Conservation (phyloP, 1,139 yeast species). For the Debaryomyces robertsiae region DNA sequence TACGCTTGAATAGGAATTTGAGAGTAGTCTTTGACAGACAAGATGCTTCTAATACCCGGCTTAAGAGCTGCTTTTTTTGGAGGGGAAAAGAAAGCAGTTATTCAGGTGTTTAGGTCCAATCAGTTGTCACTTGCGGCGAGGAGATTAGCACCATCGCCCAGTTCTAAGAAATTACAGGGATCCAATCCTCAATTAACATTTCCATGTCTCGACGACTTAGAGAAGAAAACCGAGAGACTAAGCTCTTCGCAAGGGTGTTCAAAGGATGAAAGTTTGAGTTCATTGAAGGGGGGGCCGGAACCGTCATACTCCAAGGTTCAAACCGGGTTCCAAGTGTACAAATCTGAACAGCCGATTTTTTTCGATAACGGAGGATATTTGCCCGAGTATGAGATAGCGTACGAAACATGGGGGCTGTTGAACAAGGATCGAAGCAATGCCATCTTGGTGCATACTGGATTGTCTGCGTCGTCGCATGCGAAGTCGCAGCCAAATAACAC, state of each 20-base stretch:
- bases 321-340: constrained; percentile 65
- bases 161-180: constrained; percentile 16
- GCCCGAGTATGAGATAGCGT: constrained; percentile 78
- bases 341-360: constrained; percentile 58
- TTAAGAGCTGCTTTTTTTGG: too few relatives aligned
- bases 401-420: constrained; percentile 87
- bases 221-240: constrained; percentile 55
- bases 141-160: constrained; percentile 4
- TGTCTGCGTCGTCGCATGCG: constrained; percentile 95
- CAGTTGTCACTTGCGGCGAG: constrained; percentile 7
- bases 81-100: neutral
- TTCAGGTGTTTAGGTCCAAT: neutral
- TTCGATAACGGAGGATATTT: constrained; percentile 82
- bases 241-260: constrained; percentile 18
- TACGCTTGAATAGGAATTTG: too few relatives aligned
- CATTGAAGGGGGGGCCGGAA: constrained; percentile 77
- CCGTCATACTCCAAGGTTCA: constrained; percentile 76
- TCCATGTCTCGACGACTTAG: constrained; percentile 84
- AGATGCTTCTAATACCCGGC: too few relatives aligned
- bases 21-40: too few relatives aligned
- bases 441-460: constrained; percentile 82
- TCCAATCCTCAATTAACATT: constrained; percentile 72
- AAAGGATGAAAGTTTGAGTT: constrained; percentile 30
- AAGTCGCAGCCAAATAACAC: constrained; percentile 72
- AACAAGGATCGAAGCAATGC: constrained; percentile 68